Evolutionary conservation across 192 early-diverging fungal genomes (phyloP).

Genomic region (Kappamyces sp.): DNA sequence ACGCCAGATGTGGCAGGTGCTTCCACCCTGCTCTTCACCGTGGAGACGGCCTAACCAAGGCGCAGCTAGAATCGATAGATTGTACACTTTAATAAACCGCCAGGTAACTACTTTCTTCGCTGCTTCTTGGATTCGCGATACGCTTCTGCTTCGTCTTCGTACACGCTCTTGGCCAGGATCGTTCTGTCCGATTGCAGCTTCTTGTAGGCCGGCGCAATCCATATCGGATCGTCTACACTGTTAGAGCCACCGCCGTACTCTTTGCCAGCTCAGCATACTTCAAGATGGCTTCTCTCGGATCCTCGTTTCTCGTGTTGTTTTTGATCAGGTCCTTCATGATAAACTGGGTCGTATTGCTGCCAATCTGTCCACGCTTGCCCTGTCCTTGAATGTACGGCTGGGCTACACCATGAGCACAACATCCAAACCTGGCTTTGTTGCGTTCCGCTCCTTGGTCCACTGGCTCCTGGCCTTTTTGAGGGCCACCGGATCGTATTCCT

Average conservation of each 20-base stretch:
- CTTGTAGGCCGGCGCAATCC: constrained; percentile 78
- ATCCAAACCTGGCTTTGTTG: background rate
- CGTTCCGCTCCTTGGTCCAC: constrained; percentile 7
- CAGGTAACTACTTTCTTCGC: constrained; percentile 22
- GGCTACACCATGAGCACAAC: background rate
- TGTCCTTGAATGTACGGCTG: background rate
- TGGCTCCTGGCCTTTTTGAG: constrained; percentile 3
- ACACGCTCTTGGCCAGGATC: constrained; percentile 56
- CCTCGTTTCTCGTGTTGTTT: constrained; percentile 64
- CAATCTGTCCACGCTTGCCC: constrained; percentile 38
- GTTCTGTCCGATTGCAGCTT: constrained; percentile 62
- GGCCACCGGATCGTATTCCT: constrained; percentile 53
- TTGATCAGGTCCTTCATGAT: constrained; percentile 63
- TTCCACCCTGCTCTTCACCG: background rate
- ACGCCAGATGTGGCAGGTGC: background rate
- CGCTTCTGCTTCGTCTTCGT: constrained; percentile 56
- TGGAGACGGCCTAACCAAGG: too few species aligned
- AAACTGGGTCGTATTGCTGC: constrained; percentile 73
- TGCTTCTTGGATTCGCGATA: constrained; percentile 45
- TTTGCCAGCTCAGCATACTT: constrained; percentile 76
- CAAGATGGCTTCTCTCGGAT: constrained; percentile 88
- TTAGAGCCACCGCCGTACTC: constrained; percentile 17
- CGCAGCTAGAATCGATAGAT: background rate
- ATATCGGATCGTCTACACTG: constrained; percentile 65
- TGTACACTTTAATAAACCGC: background rate